Evolutionary conservation across 257 asterid species (phyloP), one percentile per base, ranked within the genome.

Genomic region (Verbena officinalis): DNA sequence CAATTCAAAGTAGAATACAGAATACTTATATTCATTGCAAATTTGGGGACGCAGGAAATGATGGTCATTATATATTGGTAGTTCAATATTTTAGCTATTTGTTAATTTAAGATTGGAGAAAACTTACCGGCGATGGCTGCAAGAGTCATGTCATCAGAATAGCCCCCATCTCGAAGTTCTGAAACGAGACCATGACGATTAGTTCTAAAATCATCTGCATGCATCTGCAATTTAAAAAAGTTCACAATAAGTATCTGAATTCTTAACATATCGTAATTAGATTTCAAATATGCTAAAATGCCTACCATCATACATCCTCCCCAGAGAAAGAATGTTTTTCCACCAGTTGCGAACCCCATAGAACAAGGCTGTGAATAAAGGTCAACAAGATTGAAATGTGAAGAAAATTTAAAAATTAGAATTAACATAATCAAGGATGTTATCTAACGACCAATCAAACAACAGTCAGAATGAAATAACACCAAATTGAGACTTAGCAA

Each of bases 291-390:
- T 39, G 51, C 34, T 59, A 51, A 34, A 10, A 62, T 57, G 65
- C 62, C 78, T 78, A 88, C 99, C 99, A 94, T 94, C 99, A 94
- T 94, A 86, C 99, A 94, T 80, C 99, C 99, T 75, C 99, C 99
- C 99, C 99, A 94, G 60, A 94, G 73, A 73, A 94, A 94, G 89
- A 90, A 94, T 46, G 99, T 94, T 78, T 68, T 88, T 59, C 99
- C 99, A 61, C 97, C 99, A 69, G 99, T 94, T 46, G 99, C 99
- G 75, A 94, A 94, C 75, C 99, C 99, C 99, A 94, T 94, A 5
- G 99, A 94, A 77, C 99, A 94, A 39, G 99, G 99, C 99, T 94
- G n/a, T n/a, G n/a, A n/a, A n/a, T n/a, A n/a, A n/a, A n/a, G n/a
- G n/a, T n/a, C n/a, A n/a, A n/a, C n/a, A n/a, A n/a, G n/a, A n/a